Percentiles rank a stretch among this genome's conserved stretches.
phyloP scores from a whole-genome alignment of 2,329 filamentous ascomycete species.

The Ceratocystis colombiana region DNA sequence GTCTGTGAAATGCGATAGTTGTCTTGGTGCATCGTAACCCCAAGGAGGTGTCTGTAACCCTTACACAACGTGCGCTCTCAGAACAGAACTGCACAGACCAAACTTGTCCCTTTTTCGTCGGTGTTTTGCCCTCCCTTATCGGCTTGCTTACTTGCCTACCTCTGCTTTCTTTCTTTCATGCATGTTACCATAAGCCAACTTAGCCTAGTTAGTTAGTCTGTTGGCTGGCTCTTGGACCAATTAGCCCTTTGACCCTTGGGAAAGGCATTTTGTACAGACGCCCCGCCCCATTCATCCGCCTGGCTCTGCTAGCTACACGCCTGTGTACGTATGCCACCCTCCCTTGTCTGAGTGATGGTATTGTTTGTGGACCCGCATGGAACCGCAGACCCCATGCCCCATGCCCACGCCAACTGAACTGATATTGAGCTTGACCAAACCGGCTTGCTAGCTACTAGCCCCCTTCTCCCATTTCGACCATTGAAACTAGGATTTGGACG shows the following conservation, averaged over 20 bases:
- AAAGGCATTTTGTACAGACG: neutral
- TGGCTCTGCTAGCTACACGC: neutral
- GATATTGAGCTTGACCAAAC: no score
- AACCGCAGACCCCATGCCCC: neutral
- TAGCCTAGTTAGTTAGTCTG: neutral
- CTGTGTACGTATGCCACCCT: neutral
- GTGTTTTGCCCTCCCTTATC: no score
- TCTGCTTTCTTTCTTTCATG: neutral
- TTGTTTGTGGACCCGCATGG: constrained; percentile 9
- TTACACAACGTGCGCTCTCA: no score
- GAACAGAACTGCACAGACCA: no score
- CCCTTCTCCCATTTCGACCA: neutral
- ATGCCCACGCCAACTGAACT: neutral
- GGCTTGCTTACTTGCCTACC: neutral
- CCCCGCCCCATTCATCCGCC: neutral
- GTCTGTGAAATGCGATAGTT: no score
- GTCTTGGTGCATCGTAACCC: no score
- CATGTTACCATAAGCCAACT: neutral
- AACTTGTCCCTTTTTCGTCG: no score
- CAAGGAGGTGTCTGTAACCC: no score
- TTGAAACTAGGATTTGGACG: neutral
- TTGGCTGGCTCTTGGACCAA: neutral
- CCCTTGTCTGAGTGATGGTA: neutral
- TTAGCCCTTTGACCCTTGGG: neutral
- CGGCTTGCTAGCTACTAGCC: no score